These are phyloP conservation scores for Balakata baccata DNA, from an alignment of 345 rosid genomes.

Conservation along the genomic window DNA sequence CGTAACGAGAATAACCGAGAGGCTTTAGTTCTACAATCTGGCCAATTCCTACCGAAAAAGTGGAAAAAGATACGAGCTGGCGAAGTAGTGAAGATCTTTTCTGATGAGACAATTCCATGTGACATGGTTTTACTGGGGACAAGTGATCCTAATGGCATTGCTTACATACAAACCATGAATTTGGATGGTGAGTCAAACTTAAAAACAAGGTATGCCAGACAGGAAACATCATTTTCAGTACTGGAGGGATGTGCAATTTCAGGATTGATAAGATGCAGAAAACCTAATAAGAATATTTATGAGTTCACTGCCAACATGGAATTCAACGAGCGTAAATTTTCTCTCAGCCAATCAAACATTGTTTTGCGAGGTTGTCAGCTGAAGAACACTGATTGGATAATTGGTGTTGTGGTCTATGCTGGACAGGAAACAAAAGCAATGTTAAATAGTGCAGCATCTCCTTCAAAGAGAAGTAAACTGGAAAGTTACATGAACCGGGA, in stretches of 20 bases:
- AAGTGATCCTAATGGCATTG: slow-evolving; percentile 70
- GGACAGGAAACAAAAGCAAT: slow-evolving; percentile 86
- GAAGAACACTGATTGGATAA: slow-evolving; percentile 67
- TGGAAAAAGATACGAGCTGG: slow-evolving; percentile 70
- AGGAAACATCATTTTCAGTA: slow-evolving; percentile 49
- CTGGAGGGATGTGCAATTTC: slow-evolving; percentile 42
- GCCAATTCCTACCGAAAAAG: slow-evolving; percentile 43
- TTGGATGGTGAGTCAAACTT: slow-evolving; percentile 77
- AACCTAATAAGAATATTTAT: slow-evolving; percentile 71
- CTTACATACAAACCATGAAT: slow-evolving; percentile 79
- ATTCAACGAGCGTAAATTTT: slow-evolving; percentile 47
- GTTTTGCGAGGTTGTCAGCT: slow-evolving; percentile 76
- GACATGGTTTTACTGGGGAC: slow-evolving; percentile 70
- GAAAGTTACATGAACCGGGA: slow-evolving; percentile 78
- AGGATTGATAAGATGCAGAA: slow-evolving; percentile 65
- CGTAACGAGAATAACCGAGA: slow-evolving; percentile 66
- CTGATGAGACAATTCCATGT: slow-evolving; percentile 64
- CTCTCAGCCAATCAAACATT: slow-evolving; percentile 73
- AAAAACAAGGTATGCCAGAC: slow-evolving; percentile 75
- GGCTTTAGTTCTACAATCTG: slow-evolving; percentile 53
- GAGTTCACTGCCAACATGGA: slow-evolving; percentile 81
- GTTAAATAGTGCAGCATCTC: slow-evolving; percentile 73
- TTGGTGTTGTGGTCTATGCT: slow-evolving; percentile 72
- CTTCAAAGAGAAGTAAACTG: slow-evolving; percentile 70
- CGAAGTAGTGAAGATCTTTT: slow-evolving; percentile 55